Conservation (phyloP, 2,329 filamentous ascomycete genomes). For the Fusarium concolor region DNA sequence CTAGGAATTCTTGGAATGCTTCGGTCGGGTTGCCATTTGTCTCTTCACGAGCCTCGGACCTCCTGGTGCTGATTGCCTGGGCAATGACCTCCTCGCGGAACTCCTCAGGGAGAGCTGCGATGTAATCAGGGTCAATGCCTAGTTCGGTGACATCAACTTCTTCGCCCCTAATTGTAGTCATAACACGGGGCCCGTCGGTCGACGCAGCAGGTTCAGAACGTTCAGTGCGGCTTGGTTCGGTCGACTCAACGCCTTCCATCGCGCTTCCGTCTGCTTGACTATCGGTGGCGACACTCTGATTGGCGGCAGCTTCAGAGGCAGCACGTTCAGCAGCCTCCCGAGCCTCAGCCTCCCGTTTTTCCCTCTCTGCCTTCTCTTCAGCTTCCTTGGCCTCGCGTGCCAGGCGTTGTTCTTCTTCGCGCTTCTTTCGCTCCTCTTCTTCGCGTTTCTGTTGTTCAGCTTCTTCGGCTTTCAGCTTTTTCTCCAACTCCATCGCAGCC, state of each 20-base stretch:
- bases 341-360: slow-evolving; percentile 78
- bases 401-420: slow-evolving; percentile 73
- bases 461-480: slow-evolving; percentile 72
- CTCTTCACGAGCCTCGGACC: slow-evolving; percentile 78
- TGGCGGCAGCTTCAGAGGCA: slow-evolving; percentile 65
- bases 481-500: slow-evolving; percentile 84
- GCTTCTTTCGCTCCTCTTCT: slow-evolving; percentile 70
- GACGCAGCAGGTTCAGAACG: slow-evolving; percentile 47
- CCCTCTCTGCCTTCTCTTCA: slow-evolving; percentile 72
- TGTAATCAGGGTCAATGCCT: slow-evolving; percentile 93
- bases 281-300: slow-evolving; percentile 11
- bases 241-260: slow-evolving; percentile 83
- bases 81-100: slow-evolving; percentile 96
- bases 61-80: slow-evolving; percentile 84
- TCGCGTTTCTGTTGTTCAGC: slow-evolving; percentile 62
- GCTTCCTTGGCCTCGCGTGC: slow-evolving; percentile 78
- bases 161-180: slow-evolving; percentile 85
- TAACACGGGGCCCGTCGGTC: slow-evolving; percentile 66
- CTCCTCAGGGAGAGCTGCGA: slow-evolving; percentile 97
- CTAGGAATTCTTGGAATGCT: slow-evolving; percentile 92
- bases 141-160: slow-evolving; percentile 94
- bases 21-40: slow-evolving; percentile 80
- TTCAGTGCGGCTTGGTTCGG: slow-evolving; percentile 51
- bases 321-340: slow-evolving; percentile 68
- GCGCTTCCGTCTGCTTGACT: slow-evolving; percentile 51